phyloP scores from a whole-genome alignment of 2,329 filamentous ascomycete genomes.

The Macrophomina pseudophaseolina region DNA sequence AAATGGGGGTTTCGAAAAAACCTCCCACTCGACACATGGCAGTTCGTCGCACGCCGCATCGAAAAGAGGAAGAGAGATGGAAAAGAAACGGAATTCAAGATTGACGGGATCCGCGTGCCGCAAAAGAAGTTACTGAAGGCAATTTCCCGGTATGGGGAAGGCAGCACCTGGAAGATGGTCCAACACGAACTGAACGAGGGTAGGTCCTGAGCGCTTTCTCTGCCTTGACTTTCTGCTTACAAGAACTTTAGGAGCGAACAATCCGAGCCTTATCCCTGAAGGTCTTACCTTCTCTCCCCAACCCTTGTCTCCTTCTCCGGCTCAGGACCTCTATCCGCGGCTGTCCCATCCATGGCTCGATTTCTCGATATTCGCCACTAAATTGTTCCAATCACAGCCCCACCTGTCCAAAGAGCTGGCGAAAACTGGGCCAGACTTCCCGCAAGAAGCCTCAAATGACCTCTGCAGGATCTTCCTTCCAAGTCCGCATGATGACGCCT shows the following conservation, averaged over 20 bases:
- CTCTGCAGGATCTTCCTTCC: background rate
- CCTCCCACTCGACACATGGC: constrained; percentile 31
- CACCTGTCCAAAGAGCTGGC: background rate
- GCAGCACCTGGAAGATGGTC: background rate
- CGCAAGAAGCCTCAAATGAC: background rate
- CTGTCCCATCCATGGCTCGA: background rate
- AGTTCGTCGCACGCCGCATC: constrained; percentile 30
- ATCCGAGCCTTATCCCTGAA: background rate
- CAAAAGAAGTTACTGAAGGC: background rate
- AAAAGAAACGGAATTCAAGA: constrained; percentile 27
- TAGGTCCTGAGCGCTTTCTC: background rate
- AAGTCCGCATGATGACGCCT: background rate
- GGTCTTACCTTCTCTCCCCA: background rate
- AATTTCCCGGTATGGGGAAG: background rate
- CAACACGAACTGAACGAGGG: background rate
- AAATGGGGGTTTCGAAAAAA: constrained; percentile 37
- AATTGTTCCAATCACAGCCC: background rate
- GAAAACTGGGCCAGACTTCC: background rate
- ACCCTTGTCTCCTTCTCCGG: background rate
- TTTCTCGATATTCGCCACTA: background rate
- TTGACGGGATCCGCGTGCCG: background rate
- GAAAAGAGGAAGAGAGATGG: constrained; percentile 31
- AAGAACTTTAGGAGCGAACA: background rate
- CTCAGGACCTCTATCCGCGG: background rate
- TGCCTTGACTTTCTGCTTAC: background rate